Evolutionary conservation across 768 basidiomycete species (phyloP).

Genomic region (Leccinum disarticulatum): DNA sequence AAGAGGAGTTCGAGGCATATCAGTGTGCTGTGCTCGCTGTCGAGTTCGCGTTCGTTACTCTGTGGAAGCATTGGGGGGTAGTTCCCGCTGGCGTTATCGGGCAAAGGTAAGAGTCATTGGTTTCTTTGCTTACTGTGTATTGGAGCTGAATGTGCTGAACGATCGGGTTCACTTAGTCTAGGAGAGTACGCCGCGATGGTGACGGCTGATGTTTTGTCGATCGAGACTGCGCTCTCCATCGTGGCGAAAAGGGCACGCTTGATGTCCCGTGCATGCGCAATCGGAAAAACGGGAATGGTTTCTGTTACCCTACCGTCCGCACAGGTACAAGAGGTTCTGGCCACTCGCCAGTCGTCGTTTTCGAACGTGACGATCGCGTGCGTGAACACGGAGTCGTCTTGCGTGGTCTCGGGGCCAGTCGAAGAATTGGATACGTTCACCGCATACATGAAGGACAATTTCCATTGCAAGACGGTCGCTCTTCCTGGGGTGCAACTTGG

Average conservation of each 20-base stretch:
- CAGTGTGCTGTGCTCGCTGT: slow-evolving; percentile 60
- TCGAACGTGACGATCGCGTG: slow-evolving; percentile 53
- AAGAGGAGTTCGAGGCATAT: slow-evolving; percentile 44
- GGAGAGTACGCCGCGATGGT: slow-evolving; percentile 77
- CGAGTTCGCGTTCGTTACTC: slow-evolving; percentile 57
- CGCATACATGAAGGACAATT: slow-evolving; percentile 36
- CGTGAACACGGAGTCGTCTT: slow-evolving; percentile 57
- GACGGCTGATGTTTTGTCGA: slow-evolving; percentile 54
- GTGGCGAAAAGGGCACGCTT: slow-evolving; percentile 59
- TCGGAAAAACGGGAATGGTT: slow-evolving; percentile 57
- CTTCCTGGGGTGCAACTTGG: slow-evolving; percentile 56
- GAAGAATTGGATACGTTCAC: slow-evolving; percentile 44
- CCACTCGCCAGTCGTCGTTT: slow-evolving; percentile 30
- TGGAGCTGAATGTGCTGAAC: background rate
- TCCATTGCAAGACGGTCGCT: slow-evolving; percentile 40
- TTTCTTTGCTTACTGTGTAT: background rate
- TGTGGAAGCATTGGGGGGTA: slow-evolving; percentile 75
- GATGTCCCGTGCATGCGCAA: slow-evolving; percentile 49
- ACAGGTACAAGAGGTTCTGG: slow-evolving; percentile 37
- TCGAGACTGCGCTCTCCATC: slow-evolving; percentile 56
- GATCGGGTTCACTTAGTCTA: slow-evolving; percentile 45
- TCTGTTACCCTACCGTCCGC: slow-evolving; percentile 44
- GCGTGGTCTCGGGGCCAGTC: slow-evolving; percentile 59
- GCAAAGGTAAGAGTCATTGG: slow-evolving; percentile 56
- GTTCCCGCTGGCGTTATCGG: slow-evolving; percentile 61